These are phyloP conservation scores for Leccinellum albellum DNA, from an alignment of 768 basidiomycete genomes.

Conservation along the genomic window DNA sequence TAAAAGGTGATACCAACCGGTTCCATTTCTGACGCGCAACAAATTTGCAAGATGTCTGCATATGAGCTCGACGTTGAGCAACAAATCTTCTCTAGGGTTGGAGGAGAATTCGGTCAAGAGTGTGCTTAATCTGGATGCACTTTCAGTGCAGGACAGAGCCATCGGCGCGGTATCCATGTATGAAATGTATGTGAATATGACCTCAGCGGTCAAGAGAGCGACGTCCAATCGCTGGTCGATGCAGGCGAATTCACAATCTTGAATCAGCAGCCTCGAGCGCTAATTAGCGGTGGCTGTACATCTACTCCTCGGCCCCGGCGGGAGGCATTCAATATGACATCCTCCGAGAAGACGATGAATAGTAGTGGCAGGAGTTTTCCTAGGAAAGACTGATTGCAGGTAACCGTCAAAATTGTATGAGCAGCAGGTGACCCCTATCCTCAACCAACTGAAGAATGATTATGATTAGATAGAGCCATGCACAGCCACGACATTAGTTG, in stretches of 20 bases:
- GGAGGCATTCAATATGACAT: neutral
- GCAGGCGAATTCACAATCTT: neutral
- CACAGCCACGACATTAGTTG: neutral
- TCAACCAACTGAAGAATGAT: too few relatives aligned
- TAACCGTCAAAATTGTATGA: too few relatives aligned
- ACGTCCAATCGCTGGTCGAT: neutral
- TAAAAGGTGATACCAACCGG: slow-evolving; percentile 36
- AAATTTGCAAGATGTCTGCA: slow-evolving; percentile 60
- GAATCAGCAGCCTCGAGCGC: neutral
- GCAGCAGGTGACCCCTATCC: too few relatives aligned
- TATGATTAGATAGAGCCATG: neutral
- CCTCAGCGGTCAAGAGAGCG: neutral
- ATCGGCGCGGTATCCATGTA: slow-evolving; percentile 19
- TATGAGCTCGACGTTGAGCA: slow-evolving; percentile 49
- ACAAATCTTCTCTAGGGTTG: slow-evolving; percentile 34
- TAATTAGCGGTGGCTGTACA: neutral
- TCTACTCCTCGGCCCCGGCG: neutral
- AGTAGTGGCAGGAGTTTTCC: too few relatives aligned
- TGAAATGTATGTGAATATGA: neutral
- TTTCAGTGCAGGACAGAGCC: slow-evolving; percentile 22
- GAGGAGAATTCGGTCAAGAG: slow-evolving; percentile 33
- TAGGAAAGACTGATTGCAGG: too few relatives aligned
- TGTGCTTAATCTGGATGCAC: slow-evolving; percentile 31
- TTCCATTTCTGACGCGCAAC: slow-evolving; percentile 52
- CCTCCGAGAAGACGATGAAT: neutral